Conservation (phyloP, 306 rosid genomes). For the Datisca glomerata region DNA sequence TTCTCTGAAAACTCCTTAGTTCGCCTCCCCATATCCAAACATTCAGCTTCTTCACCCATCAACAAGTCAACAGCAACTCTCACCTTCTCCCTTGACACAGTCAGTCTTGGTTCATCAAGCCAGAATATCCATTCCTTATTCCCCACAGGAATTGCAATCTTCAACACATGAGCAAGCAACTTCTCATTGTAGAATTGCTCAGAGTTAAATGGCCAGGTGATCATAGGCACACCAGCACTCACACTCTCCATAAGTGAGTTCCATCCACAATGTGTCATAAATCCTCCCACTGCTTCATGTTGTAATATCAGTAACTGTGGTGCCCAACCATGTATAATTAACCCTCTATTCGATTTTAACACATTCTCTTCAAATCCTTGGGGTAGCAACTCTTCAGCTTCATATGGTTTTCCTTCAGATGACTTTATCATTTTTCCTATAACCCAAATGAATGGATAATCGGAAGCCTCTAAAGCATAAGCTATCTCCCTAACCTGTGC, state of each 20-base stretch:
- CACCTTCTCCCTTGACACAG: slow-evolving; percentile 9
- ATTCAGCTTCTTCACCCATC: slow-evolving; percentile 10
- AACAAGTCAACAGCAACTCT: slow-evolving; percentile 7
- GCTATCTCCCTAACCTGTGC: slow-evolving; percentile 46
- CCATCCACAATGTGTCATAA: slow-evolving; percentile 24
- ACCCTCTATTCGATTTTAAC: slow-evolving; percentile 4
- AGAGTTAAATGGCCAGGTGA: slow-evolving; percentile 19
- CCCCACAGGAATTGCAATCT: slow-evolving; percentile 11
- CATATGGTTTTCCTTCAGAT: neutral
- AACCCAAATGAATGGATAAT: slow-evolving; percentile 53
- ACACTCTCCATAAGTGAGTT: slow-evolving; percentile 18
- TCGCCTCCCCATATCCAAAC: slow-evolving; percentile 7
- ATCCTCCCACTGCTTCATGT: slow-evolving; percentile 18
- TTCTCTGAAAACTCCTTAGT: slow-evolving; percentile 14
- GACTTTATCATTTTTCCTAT: slow-evolving; percentile 25
- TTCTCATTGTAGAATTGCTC: slow-evolving; percentile 22
- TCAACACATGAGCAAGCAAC: slow-evolving; percentile 8
- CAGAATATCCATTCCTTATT: slow-evolving; percentile 15
- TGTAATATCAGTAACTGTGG: slow-evolving; percentile 18
- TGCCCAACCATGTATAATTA: slow-evolving; percentile 19
- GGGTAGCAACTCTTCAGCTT: slow-evolving; percentile 9
- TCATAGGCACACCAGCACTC: slow-evolving; percentile 17
- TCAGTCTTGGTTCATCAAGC: slow-evolving; percentile 6
- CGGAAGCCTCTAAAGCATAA: slow-evolving; percentile 37
- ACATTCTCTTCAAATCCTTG: slow-evolving; percentile 11